phyloP scores from a whole-genome alignment of 192 early-diverging fungal genomes.

The Powellomyces hirtus region DNA sequence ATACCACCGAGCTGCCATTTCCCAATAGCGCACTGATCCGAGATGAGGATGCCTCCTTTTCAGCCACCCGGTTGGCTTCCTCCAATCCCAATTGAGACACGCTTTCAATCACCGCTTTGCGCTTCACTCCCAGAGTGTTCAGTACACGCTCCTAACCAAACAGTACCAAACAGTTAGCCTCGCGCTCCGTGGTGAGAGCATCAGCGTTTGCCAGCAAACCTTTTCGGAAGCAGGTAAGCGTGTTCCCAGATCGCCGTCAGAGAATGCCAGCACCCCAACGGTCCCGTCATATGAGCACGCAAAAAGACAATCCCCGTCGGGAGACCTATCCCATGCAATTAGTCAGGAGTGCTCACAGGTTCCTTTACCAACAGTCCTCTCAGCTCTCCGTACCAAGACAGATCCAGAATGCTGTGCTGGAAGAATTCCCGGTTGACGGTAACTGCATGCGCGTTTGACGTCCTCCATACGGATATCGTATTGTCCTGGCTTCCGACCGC shows the following conservation, averaged over 20 bases:
- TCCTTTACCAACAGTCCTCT: background rate
- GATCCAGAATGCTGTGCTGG: slow-evolving; percentile 78
- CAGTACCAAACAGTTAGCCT: background rate
- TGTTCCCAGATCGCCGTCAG: slow-evolving; percentile 63
- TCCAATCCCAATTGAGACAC: slow-evolving; percentile 36
- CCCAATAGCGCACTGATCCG: slow-evolving; percentile 7
- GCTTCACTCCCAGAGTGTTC: slow-evolving; percentile 39
- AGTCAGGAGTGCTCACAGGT: background rate
- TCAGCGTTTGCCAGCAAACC: no score
- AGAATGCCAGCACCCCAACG: slow-evolving; percentile 72
- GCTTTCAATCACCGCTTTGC: slow-evolving; percentile 34
- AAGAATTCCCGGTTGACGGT: slow-evolving; percentile 73
- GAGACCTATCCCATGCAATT: slow-evolving; percentile 49
- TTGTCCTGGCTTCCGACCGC: slow-evolving; percentile 91
- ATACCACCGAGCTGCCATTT: background rate
- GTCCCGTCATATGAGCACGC: slow-evolving; percentile 93
- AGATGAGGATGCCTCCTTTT: slow-evolving; percentile 8
- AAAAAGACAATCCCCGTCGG: slow-evolving; percentile 69
- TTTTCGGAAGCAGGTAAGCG: slow-evolving; percentile 64
- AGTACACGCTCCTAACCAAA: slow-evolving; percentile 39
- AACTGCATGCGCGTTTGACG: slow-evolving; percentile 68
- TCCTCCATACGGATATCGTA: slow-evolving; percentile 85
- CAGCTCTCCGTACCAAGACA: slow-evolving; percentile 66
- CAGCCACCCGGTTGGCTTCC: slow-evolving; percentile 8
- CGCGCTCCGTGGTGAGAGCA: no score